A percentile compares a stretch with the other conserved stretches of the same genome.
phyloP scores from a whole-genome alignment of 208 protist genomes.

The Strigomonas culicis region DNA sequence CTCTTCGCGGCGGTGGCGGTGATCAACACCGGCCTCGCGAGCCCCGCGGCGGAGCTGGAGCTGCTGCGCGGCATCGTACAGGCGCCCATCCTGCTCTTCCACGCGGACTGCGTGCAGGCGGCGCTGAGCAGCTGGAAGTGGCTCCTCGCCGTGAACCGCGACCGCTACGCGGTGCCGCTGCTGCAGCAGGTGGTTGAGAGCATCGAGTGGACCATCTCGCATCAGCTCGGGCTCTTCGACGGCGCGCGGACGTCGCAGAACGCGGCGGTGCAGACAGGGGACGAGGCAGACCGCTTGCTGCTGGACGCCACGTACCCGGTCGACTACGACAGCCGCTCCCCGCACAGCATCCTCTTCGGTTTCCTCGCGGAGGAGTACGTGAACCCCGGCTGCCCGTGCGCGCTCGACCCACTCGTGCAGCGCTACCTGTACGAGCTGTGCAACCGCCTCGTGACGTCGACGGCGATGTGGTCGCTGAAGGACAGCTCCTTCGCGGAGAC shows the following conservation, averaged over 20 bases:
- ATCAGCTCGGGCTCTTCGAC: conserved; percentile 73
- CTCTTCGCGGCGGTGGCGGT: conserved; percentile 48
- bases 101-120: conserved; percentile 39
- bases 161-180: conserved; percentile 44
- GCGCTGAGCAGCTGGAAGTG: conserved; percentile 68
- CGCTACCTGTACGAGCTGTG: conserved; percentile 50
- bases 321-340: conserved; percentile 42
- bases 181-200: conserved; percentile 54
- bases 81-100: conserved; percentile 56
- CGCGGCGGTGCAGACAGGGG: conserved; percentile 61
- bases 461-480: conserved; percentile 57
- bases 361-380: conserved; percentile 71
- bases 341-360: conserved; percentile 70
- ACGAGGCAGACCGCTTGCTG: conserved; percentile 1
- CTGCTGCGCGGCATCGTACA: conserved; percentile 68
- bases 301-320: conserved; percentile 17
- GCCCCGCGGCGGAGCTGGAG: conserved; percentile 26
- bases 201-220: conserved; percentile 60
- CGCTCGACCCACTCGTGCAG: conserved; percentile 52
- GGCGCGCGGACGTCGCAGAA: conserved; percentile 39
- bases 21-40: conserved; percentile 27
- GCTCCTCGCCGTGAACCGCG: conserved; percentile 52
- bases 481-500: conserved; percentile 76
- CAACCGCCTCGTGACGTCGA: conserved; percentile 44
- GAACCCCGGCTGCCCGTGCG: conserved; percentile 32